Percentiles rank a stretch among this genome's conserved stretches.
Evolutionary conservation across 495 filamentous ascomycete genomes (phyloP).

Genomic region (Xylaria intraflava): DNA sequence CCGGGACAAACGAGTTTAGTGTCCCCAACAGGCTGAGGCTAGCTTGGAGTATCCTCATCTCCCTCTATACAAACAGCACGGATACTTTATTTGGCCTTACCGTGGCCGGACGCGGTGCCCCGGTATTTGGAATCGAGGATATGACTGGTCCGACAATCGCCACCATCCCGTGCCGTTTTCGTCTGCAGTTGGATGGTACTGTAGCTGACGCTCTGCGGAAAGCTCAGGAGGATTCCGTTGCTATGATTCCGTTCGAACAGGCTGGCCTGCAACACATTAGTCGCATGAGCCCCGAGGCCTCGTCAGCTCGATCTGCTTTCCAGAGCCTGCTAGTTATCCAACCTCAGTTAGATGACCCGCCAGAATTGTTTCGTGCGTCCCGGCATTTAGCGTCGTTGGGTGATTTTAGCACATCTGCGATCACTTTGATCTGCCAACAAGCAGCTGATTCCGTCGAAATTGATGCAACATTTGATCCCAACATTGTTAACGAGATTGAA

Average conservation of each 20-base stretch:
- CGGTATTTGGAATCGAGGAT: slow-evolving; percentile 38
- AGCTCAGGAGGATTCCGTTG: slow-evolving; percentile 43
- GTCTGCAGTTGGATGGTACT: slow-evolving; percentile 20
- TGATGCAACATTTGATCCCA: neutral
- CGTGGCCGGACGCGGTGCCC: slow-evolving; percentile 41
- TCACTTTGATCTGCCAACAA: neutral
- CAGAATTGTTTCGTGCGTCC: neutral
- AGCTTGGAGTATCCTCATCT: slow-evolving; percentile 34
- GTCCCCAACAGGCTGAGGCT: slow-evolving; percentile 1
- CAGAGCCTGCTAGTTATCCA: slow-evolving; percentile 51
- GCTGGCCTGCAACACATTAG: slow-evolving; percentile 57
- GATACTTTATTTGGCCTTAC: slow-evolving; percentile 50
- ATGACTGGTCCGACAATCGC: slow-evolving; percentile 51
- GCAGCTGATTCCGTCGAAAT: neutral
- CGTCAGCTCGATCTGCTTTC: slow-evolving; percentile 49
- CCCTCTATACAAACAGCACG: slow-evolving; percentile 22
- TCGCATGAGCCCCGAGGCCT: slow-evolving; percentile 44
- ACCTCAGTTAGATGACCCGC: neutral
- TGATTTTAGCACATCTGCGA: slow-evolving; percentile 1
- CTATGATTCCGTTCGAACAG: slow-evolving; percentile 50
- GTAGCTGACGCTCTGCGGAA: slow-evolving; percentile 30
- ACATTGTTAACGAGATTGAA: neutral
- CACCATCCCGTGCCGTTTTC: slow-evolving; percentile 50
- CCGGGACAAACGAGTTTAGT: neutral
- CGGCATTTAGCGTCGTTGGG: neutral